Evolutionary conservation across 2,329 filamentous ascomycete genomes (phyloP).

Genomic region (Aureobasidium sp.): DNA sequence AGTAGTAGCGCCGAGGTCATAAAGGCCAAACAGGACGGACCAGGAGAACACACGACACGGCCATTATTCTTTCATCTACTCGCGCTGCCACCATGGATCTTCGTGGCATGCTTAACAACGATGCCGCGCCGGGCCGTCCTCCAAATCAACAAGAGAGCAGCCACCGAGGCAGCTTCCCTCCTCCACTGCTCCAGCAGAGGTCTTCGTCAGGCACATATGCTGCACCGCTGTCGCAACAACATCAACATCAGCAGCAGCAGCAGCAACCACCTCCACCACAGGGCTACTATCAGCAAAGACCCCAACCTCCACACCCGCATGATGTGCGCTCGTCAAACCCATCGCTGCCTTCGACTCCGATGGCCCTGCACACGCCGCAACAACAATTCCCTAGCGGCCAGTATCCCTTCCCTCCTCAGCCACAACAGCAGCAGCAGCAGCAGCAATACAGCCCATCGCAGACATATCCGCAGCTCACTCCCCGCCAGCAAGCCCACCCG

Average conservation of each 20-base stretch:
- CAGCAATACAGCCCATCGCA: constrained; percentile 26
- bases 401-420: constrained; percentile 16
- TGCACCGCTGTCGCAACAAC: neutral
- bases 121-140: constrained; percentile 20
- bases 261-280: neutral
- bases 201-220: constrained; percentile 4
- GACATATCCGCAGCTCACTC: constrained; percentile 18
- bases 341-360: constrained; percentile 7
- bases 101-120: constrained; percentile 26
- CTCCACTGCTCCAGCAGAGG: constrained; percentile 18
- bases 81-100: constrained; percentile 26
- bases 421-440: constrained; percentile 5
- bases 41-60: neutral
- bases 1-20: neutral
- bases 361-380: constrained; percentile 6
- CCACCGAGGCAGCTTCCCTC: constrained; percentile 17
- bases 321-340: neutral
- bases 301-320: neutral
- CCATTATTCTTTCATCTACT: neutral
- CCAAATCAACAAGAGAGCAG: constrained; percentile 18
- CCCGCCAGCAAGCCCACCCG: constrained; percentile 5
- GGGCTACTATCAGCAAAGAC: neutral
- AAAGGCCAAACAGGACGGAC: neutral
- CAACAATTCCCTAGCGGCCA: constrained; percentile 4
- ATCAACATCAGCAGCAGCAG: neutral